Percentiles rank a stretch among this genome's conserved stretches.
These are phyloP conservation scores for Biscogniauxia mediterranea DNA, from an alignment of 2,329 filamentous ascomycete genomes.

Conservation along the genomic window DNA sequence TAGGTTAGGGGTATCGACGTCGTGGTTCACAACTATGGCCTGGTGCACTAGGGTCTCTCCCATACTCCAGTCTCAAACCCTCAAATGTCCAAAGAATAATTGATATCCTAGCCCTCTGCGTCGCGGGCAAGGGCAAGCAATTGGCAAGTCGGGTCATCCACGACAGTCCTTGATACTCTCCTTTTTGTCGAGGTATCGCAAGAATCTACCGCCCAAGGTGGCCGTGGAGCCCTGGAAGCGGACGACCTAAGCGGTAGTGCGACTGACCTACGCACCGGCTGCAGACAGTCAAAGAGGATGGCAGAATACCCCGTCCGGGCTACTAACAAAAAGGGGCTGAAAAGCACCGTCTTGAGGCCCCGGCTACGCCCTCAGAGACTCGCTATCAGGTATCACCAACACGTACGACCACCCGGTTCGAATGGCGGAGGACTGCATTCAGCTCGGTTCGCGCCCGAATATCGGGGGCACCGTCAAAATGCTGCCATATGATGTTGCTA, in stretches of 20 bases:
- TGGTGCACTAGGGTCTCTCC: conserved; percentile 66
- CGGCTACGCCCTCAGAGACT: neutral
- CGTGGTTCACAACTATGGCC: conserved; percentile 59
- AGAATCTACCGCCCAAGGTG: neutral
- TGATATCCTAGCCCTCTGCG: neutral
- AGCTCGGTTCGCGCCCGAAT: neutral
- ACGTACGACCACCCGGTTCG: neutral
- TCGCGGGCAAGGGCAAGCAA: neutral
- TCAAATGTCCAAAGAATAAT: conserved; percentile 59
- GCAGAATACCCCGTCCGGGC: neutral
- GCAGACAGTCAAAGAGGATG: neutral
- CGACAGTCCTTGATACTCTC: neutral
- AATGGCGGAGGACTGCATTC: neutral
- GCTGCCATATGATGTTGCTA: neutral
- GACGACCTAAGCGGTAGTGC: too few relatives aligned
- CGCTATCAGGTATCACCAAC: neutral
- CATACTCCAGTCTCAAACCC: conserved; percentile 61
- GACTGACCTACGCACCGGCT: neutral
- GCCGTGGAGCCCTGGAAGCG: neutral
- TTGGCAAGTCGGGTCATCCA: neutral
- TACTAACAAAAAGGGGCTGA: neutral
- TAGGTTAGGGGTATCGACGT: neutral
- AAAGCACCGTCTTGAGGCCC: neutral
- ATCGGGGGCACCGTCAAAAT: neutral
- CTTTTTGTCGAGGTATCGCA: neutral